Conservation (phyloP, 2,329 filamentous ascomycete species). For the Colletotrichum agaves region DNA sequence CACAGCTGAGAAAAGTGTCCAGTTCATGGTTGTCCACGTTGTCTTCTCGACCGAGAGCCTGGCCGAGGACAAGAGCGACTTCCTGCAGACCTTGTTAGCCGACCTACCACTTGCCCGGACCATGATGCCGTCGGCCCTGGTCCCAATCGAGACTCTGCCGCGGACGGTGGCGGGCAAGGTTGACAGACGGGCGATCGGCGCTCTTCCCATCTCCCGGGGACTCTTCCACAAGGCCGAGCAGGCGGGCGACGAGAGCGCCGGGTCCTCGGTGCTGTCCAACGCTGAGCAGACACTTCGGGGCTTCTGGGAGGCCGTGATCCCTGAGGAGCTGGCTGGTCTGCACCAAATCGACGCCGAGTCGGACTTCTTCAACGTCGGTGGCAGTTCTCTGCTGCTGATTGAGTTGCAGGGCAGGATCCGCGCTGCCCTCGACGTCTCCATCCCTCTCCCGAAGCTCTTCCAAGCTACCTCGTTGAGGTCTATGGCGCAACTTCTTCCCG, state of each 20-base stretch:
- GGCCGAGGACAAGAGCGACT: background rate
- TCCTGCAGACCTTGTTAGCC: background rate
- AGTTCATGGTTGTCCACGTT: too few relatives aligned
- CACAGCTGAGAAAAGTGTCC: too few relatives aligned
- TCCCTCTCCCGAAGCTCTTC: conserved; percentile 48
- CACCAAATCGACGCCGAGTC: conserved; percentile 33
- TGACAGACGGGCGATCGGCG: conserved; percentile 44
- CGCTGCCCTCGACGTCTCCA: conserved; percentile 40
- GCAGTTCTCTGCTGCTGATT: conserved; percentile 49
- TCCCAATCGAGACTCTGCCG: conserved; percentile 46
- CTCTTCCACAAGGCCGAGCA: background rate
- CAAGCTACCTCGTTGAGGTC: too few relatives aligned
- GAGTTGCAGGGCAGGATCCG: conserved; percentile 47
- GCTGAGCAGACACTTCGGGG: background rate
- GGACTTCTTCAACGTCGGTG: conserved; percentile 51
- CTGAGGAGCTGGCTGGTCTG: background rate
- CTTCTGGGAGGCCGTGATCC: too few relatives aligned
- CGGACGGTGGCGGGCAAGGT: conserved; percentile 46
- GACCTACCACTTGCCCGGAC: conserved; percentile 38
- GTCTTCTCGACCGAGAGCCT: too few relatives aligned
- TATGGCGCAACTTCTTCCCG: too few relatives aligned
- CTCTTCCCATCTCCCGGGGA: conserved; percentile 36
- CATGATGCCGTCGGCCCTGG: conserved; percentile 46
- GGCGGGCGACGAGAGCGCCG: background rate
- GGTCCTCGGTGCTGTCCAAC: background rate